Conservation (phyloP, 1,284 basidiomycete genomes). For the Sporisorium graminicola region DNA sequence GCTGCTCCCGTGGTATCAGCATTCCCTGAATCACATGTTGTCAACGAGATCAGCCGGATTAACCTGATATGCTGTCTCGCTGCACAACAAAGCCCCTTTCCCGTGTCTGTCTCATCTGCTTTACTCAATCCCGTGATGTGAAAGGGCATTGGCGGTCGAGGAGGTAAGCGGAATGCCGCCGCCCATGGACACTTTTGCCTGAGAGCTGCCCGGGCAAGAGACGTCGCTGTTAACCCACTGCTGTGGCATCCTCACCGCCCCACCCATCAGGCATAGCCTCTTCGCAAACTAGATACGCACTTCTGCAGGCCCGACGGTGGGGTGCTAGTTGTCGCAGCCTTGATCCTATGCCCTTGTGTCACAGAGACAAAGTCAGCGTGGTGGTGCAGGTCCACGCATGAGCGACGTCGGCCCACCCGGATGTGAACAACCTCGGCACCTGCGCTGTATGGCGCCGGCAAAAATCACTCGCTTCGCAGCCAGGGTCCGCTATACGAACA, state of each 20-base stretch:
- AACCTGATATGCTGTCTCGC: background rate
- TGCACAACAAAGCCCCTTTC: background rate
- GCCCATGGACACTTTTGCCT: background rate
- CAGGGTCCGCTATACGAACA: background rate
- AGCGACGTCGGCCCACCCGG: constrained; percentile 1
- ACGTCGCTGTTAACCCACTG: background rate
- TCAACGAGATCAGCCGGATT: background rate
- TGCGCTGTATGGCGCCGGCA: background rate
- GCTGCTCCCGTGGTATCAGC: background rate
- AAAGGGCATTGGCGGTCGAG: background rate
- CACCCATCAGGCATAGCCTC: background rate
- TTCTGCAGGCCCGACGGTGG: background rate
- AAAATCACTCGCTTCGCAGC: background rate
- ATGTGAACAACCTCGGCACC: background rate
- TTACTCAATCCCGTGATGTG: background rate
- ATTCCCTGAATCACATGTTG: background rate
- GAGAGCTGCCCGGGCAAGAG: background rate
- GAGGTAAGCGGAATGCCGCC: background rate
- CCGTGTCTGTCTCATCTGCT: background rate
- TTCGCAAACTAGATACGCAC: background rate
- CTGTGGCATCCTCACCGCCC: background rate
- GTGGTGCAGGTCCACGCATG: background rate
- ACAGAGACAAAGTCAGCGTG: background rate
- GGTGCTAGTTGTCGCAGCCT: background rate
- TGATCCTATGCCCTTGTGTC: background rate